Conservation (phyloP, 768 basidiomycete genomes). For the Trametes punicea region DNA sequence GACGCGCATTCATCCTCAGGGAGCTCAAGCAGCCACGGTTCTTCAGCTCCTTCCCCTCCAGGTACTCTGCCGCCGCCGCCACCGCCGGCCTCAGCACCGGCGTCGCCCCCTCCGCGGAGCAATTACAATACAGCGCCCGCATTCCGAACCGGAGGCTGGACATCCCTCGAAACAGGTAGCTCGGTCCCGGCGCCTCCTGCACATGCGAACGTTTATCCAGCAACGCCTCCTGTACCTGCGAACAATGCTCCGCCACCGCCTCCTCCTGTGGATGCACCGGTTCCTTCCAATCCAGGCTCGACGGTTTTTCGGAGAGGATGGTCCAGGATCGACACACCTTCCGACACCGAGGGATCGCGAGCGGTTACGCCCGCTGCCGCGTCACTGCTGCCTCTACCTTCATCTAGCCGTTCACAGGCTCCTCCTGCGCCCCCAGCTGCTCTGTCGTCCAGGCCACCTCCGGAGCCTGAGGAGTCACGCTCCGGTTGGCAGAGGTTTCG, state of each 20-base stretch:
- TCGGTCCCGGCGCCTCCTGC: constrained; percentile 4
- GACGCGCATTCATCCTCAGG: background rate
- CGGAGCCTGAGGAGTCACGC: constrained; percentile 19
- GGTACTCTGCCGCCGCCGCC: constrained; percentile 2
- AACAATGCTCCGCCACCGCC: background rate
- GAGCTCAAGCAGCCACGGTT: background rate
- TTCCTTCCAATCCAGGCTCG: constrained; percentile 26
- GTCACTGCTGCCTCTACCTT: background rate
- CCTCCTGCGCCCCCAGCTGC: background rate
- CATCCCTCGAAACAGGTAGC: constrained; percentile 54
- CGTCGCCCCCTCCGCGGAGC: background rate
- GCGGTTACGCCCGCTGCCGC: background rate
- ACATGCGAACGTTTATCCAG: background rate
- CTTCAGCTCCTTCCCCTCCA: constrained; percentile 1
- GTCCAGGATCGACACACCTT: background rate
- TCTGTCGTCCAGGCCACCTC: background rate
- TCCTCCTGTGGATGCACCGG: background rate
- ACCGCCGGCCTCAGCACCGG: constrained; percentile 1
- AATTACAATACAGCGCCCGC: constrained; percentile 35
- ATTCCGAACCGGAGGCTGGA: constrained; percentile 66
- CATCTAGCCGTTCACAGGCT: background rate
- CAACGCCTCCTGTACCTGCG: constrained; percentile 6
- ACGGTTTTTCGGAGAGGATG: background rate
- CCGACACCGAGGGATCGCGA: background rate
- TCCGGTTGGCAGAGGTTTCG: constrained; percentile 31